Evolutionary conservation across 2,329 filamentous ascomycete genomes (phyloP).

Genomic region (Arthrobotrys sphaeroides): DNA sequence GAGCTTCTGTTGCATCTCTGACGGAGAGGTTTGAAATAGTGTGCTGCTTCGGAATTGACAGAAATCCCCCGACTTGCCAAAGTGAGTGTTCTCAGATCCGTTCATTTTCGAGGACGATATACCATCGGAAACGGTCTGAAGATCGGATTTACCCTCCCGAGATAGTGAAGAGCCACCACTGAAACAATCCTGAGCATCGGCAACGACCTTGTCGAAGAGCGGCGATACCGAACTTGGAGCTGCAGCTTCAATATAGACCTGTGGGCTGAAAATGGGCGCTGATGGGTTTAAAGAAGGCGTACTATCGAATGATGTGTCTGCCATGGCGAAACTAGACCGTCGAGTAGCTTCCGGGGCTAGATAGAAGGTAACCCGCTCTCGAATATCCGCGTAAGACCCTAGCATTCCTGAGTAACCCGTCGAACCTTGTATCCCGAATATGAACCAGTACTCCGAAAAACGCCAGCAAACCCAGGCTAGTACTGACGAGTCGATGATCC

Average conservation of each 20-base stretch:
- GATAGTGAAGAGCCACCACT: too few relatives aligned
- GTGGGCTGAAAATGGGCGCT: slow-evolving; percentile 30
- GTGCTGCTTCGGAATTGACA: background rate
- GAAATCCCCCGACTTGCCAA: too few relatives aligned
- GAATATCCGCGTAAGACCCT: background rate
- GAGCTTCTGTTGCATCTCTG: slow-evolving; percentile 11
- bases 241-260: background rate
- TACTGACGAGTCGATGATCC: too few relatives aligned
- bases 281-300: slow-evolving; percentile 15
- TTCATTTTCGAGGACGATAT: too few relatives aligned
- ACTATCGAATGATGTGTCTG: background rate
- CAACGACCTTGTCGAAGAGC: background rate
- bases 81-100: too few relatives aligned
- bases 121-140: too few relatives aligned
- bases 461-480: too few relatives aligned
- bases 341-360: background rate
- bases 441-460: too few relatives aligned
- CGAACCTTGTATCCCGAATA: too few relatives aligned
- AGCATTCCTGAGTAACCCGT: too few relatives aligned
- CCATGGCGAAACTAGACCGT: background rate
- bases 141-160: too few relatives aligned
- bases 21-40: background rate
- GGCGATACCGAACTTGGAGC: background rate
- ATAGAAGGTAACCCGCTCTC: background rate
- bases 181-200: background rate